Conservation (phyloP, 2,329 filamentous ascomycete genomes). For the Rhytidhysteron rufulum region DNA sequence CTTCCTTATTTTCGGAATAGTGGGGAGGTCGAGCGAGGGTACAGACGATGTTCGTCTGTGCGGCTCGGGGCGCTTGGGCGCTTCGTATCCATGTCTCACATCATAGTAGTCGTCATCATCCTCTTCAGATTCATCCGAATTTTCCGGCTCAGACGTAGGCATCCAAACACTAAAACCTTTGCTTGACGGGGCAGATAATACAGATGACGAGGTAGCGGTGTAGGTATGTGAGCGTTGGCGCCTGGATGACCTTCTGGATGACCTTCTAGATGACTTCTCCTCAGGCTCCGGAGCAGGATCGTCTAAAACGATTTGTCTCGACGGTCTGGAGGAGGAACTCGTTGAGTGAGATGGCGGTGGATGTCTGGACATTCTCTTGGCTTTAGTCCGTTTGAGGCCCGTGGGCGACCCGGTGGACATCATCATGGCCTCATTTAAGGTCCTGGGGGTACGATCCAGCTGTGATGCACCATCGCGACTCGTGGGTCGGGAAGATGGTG, state of each 20-base stretch:
- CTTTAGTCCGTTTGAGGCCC: constrained; percentile 34
- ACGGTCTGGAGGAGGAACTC: constrained; percentile 23
- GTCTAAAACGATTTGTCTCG: constrained; percentile 31
- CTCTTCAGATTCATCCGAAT: constrained; percentile 30
- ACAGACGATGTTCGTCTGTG: constrained; percentile 47
- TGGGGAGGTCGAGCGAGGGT: constrained; percentile 44
- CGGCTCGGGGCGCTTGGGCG: constrained; percentile 30
- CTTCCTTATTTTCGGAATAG: constrained; percentile 43
- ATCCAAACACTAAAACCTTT: constrained; percentile 49
- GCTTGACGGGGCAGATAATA: constrained; percentile 24
- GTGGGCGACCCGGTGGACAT: constrained; percentile 27
- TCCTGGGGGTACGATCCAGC: constrained; percentile 29
- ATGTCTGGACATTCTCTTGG: constrained; percentile 35
- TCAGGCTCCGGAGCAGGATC: constrained; percentile 19
- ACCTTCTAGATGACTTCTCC: constrained; percentile 20
- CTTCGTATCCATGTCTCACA: constrained; percentile 15
- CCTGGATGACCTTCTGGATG: constrained; percentile 27
- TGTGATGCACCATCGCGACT: constrained; percentile 14
- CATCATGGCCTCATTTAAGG: constrained; percentile 33
- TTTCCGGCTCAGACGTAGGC: constrained; percentile 37
- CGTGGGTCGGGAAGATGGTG: constrained; percentile 8
- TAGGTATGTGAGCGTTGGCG: constrained; percentile 19
- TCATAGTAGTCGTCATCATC: constrained; percentile 23
- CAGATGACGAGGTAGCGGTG: constrained; percentile 18
- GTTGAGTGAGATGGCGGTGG: constrained; percentile 17